Evolutionary conservation across 2,329 filamentous ascomycete genomes (phyloP).

Genomic region (Colletotrichum eremochloae): DNA sequence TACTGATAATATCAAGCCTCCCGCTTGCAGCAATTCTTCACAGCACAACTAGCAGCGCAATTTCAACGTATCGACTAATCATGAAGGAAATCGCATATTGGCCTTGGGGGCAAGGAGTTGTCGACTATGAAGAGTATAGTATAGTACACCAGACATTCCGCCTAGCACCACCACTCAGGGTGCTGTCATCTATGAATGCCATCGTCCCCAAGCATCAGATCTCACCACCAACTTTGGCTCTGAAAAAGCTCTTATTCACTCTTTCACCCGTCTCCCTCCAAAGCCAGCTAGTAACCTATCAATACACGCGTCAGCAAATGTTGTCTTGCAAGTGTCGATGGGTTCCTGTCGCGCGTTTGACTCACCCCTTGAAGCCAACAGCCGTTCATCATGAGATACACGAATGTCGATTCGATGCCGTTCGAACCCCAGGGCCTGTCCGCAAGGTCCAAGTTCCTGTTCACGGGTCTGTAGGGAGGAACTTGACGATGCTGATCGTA

Average conservation of each 20-base stretch:
- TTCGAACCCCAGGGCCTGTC: slow-evolving; percentile 43
- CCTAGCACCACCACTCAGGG: not conserved
- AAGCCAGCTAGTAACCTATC: slow-evolving; percentile 33
- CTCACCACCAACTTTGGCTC: slow-evolving; percentile 68
- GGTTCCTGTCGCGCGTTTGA: not conserved
- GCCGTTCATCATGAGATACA: slow-evolving; percentile 47
- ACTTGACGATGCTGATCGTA: slow-evolving; percentile 44
- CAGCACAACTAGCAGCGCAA: not conserved
- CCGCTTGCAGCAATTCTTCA: not conserved
- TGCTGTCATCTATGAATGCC: slow-evolving; percentile 13
- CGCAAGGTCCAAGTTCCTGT: slow-evolving; percentile 42
- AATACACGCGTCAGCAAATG: slow-evolving; percentile 5
- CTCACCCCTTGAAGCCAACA: slow-evolving; percentile 39
- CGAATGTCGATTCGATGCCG: slow-evolving; percentile 43
- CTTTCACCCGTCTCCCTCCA: slow-evolving; percentile 44
- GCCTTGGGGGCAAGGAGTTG: not conserved
- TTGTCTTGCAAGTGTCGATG: not conserved
- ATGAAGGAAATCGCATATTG: not conserved
- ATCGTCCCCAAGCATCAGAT: slow-evolving; percentile 48
- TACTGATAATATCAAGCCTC: not conserved
- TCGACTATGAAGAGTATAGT: not conserved
- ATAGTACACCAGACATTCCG: not conserved
- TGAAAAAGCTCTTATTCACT: slow-evolving; percentile 62
- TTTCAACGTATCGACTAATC: not conserved
- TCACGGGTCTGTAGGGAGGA: slow-evolving; percentile 45